phyloP scores from a whole-genome alignment of 2,329 filamentous ascomycete species.

The Onygena corvina region DNA sequence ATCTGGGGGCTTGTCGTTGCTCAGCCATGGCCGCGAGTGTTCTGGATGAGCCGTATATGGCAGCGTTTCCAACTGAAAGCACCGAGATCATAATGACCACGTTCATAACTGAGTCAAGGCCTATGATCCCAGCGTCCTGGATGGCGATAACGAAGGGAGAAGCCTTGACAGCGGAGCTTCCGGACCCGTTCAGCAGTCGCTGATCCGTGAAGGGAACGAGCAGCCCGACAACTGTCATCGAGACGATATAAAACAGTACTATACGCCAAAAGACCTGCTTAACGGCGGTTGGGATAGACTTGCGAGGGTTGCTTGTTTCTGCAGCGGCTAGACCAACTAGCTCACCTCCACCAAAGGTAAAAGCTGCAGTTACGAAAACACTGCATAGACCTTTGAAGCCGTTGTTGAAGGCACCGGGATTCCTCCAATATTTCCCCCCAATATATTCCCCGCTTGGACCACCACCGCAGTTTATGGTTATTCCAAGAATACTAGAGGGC shows the following conservation, averaged over 20 bases:
- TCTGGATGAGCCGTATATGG: slow-evolving; percentile 81
- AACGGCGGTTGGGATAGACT: slow-evolving; percentile 72
- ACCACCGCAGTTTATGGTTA: slow-evolving; percentile 75
- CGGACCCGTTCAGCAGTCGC: slow-evolving; percentile 24
- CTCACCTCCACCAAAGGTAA: slow-evolving; percentile 52
- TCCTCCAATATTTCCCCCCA: slow-evolving; percentile 61
- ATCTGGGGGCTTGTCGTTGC: slow-evolving; percentile 65
- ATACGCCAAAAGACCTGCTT: slow-evolving; percentile 97
- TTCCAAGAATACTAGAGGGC: slow-evolving; percentile 56
- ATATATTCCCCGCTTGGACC: slow-evolving; percentile 64
- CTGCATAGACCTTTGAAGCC: slow-evolving; percentile 54
- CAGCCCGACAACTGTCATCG: slow-evolving; percentile 66
- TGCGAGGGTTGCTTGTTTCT: slow-evolving; percentile 46
- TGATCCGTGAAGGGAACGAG: slow-evolving; percentile 45
- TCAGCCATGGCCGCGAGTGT: slow-evolving; percentile 83
- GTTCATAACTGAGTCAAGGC: slow-evolving; percentile 83
- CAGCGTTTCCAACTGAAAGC: slow-evolving; percentile 80
- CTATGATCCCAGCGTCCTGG: slow-evolving; percentile 65
- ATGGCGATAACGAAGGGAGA: slow-evolving; percentile 94
- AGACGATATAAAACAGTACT: slow-evolving; percentile 76
- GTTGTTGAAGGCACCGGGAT: slow-evolving; percentile 64
- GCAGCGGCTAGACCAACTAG: slow-evolving; percentile 49
- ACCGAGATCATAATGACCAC: slow-evolving; percentile 86
- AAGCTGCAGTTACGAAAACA: slow-evolving; percentile 52
- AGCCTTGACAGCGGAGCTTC: slow-evolving; percentile 28